Conservation (phyloP, 2,329 filamentous ascomycete genomes). For the Arachnopeziza araneosa region DNA sequence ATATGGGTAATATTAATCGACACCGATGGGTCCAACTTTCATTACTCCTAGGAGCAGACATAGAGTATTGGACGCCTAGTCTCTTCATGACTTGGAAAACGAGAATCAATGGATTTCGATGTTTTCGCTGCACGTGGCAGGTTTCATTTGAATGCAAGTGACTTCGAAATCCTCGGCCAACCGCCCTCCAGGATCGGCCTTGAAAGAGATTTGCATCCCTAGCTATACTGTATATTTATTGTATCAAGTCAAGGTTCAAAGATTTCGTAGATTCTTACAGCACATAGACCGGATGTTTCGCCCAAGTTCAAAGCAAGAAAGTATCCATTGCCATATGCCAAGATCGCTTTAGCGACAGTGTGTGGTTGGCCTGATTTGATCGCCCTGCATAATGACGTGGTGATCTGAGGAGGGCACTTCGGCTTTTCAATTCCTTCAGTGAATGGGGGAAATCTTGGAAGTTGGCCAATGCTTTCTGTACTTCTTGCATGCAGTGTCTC, state of each 20-base stretch:
- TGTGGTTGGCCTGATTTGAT: neutral
- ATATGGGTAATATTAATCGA: neutral
- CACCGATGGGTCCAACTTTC: neutral
- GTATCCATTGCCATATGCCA: neutral
- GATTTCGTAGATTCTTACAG: too few species aligned
- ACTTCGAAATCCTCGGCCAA: neutral
- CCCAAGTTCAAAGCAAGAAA: too few species aligned
- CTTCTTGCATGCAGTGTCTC: neutral
- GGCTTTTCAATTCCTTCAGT: neutral
- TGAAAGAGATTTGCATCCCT: too few species aligned
- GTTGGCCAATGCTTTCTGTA: neutral
- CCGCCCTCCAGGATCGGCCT: too few species aligned
- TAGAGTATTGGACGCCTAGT: neutral
- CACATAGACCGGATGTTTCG: too few species aligned
- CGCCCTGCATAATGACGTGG: neutral
- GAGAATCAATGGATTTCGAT: neutral
- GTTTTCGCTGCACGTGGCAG: neutral
- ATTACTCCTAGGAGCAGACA: neutral
- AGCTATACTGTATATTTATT: too few species aligned
- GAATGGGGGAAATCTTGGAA: neutral
- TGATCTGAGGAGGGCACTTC: neutral
- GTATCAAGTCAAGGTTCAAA: too few species aligned
- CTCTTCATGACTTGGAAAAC: neutral
- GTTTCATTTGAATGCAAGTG: neutral
- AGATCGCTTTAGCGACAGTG: neutral